Evolutionary conservation across 2,329 filamentous ascomycete genomes (phyloP), one percentile per base, ranked within the genome.

Genomic region (Orbilia javanica): DNA sequence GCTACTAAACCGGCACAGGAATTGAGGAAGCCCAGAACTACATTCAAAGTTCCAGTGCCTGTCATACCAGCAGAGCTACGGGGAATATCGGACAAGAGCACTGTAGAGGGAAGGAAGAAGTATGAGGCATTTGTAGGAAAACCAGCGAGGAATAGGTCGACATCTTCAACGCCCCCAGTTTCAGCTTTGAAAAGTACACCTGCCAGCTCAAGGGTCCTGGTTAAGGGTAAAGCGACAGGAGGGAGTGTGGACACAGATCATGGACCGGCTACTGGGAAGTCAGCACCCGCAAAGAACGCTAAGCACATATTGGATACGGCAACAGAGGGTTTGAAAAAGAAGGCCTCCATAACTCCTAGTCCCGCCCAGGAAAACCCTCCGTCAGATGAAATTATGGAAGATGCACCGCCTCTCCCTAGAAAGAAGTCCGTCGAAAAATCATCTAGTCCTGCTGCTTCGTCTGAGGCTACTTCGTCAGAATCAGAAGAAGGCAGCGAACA

Each of bases 401-500:
- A 76, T 60, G 72, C 57, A 11, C 55, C 72, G 42, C 65, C 72
- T 44, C 11, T 68, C 22, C 25, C 64, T 27, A 29, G n/a, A 20
- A 73, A 60, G n/a, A 13, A 7, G 18, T 44, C 29, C 3, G 29
- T 25, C 18, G 20, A 55, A 22, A 73, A 60, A 31, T 60, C 50
- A 10, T 22, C 44, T 18, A 65, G 55, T 34, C 44, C 64, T 6
- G 55, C 42, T 42, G 57, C 72, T 11, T 57, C 31, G 6, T 63
- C 53, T 3, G 64, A 55, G 11, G 53, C 65, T 18, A 27, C 46
- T 13, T 15, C 64, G 5, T 75, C 71, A 50, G 73, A 75, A 70
- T 78, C 78, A 25, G 44, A 76, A 48, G 62, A 73, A 63, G 71
- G 44, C 5, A 60, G 50, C 42, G 67, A 63, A 80, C 57, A 79